Base-by-base conservation (phyloP, 192 early-diverging fungal genomes). In the Backusella tuberculispora region DNA sequence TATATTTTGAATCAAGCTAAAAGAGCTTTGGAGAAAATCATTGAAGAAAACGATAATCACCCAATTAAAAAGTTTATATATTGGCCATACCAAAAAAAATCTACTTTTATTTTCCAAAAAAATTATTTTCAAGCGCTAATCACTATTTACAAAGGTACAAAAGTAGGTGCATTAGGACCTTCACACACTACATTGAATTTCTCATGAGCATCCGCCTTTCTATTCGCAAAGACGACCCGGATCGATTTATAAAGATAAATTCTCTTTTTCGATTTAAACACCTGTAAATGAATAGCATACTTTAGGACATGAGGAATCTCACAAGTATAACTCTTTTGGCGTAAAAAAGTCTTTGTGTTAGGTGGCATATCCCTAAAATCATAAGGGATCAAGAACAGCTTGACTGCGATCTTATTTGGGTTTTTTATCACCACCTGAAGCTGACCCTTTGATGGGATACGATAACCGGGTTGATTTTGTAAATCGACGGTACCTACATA, bases 391-490 rank as follows among this genome's bases (percentile, higher is more conserved):
- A 95, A 76, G 63, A 93, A 95, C 0, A 95, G 77, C 74, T 95
- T 95, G 73, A 95, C 89, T 1, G 89, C 91, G 0, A 92, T 93
- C 47, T 87, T 86, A 74, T 87, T 86, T 2, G 89, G 89, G 71
- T 95, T 95, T 75, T 94, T 92, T 76, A 95, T 93, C 53, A 94
- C 85, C 64, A 95, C 88, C 73, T 94, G 92, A 17, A 95, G 73
- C 71, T 94, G 94, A 6, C 94, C 94, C 69, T 88, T 83, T 0
- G 80, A 74, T 17, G 94, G 94, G 10, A 95, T 71, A 29, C 93
- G 76, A 79, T 92, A 94, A 34, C 29, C 29, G 29, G 29, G 29
- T 9, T 2, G 12, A 2, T 13, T 19, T 21, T 44, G 17, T 6
- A 86, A 72, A 76, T 94, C 90, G 5, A 95, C 75, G 47, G 81